phyloP scores from a whole-genome alignment of 2,329 filamentous ascomycete species.

The Ceratocystis harringtonii region DNA sequence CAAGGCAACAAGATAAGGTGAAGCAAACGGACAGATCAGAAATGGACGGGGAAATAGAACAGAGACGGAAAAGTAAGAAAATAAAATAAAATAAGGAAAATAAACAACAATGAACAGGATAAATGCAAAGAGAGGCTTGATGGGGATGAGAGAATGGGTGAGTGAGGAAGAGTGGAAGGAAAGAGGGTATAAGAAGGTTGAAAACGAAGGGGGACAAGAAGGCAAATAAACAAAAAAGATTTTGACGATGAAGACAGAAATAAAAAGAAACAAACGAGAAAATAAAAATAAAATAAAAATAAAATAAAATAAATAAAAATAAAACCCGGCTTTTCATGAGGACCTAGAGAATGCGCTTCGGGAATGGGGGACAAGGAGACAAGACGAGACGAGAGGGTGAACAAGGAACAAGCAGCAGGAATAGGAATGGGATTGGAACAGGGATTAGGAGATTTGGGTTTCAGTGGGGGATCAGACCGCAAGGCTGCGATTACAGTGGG shows the following conservation, averaged over 20 bases:
- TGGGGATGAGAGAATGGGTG: background rate
- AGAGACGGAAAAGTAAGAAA: background rate
- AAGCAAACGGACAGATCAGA: background rate
- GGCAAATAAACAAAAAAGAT: background rate
- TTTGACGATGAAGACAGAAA: background rate
- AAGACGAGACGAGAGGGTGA: no score
- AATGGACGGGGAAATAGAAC: background rate
- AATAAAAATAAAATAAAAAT: background rate
- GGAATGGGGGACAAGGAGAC: background rate
- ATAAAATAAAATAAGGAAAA: slow-evolving; percentile 3
- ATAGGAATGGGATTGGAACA: slow-evolving; percentile 2
- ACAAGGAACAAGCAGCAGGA: slow-evolving; percentile 1
- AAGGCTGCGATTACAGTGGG: background rate
- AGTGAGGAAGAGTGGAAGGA: background rate
- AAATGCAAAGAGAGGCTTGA: background rate
- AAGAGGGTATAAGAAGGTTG: background rate
- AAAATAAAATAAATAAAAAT: background rate
- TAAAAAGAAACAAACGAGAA: background rate
- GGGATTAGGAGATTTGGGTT: background rate
- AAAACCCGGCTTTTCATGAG: no score
- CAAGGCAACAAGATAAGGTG: background rate
- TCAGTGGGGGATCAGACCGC: slow-evolving; percentile 3
- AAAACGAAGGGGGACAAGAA: background rate
- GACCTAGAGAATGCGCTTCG: background rate
- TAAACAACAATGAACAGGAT: slow-evolving; percentile 1